A percentile compares a stretch with the other conserved stretches of the same genome.
Evolutionary conservation across 805 yeast genomes (phyloP).

Genomic region (Yueomyces sp.): DNA sequence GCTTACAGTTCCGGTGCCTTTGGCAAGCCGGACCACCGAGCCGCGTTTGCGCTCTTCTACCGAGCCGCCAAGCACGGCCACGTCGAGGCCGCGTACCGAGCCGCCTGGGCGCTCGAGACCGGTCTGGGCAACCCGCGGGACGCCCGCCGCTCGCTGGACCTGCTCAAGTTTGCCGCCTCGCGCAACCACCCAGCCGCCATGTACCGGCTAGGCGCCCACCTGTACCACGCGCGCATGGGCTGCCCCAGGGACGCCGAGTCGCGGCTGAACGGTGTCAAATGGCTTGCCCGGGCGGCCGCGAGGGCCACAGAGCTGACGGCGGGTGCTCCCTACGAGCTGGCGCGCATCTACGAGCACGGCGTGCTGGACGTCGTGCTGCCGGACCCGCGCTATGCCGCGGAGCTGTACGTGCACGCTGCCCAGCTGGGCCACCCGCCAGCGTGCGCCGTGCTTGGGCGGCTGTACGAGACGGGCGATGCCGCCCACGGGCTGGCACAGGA

Average conservation of each 20-base stretch:
- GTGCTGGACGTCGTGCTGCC: constrained; percentile 76
- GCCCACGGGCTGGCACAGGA: constrained; percentile 49
- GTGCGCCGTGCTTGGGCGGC: constrained; percentile 64
- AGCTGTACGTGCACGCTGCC: constrained; percentile 77
- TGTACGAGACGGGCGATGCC: constrained; percentile 64
- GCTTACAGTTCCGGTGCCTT: constrained; percentile 75
- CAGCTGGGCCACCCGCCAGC: constrained; percentile 76
- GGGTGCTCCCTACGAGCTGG: constrained; percentile 92
- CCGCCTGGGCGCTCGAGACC: constrained; percentile 84
- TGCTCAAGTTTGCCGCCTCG: constrained; percentile 73
- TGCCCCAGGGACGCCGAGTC: constrained; percentile 45
- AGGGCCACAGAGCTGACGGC: constrained; percentile 73
- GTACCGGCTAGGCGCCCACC: constrained; percentile 81
- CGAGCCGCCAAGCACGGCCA: constrained; percentile 92
- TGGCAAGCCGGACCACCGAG: constrained; percentile 61
- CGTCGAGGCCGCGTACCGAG: constrained; percentile 79
- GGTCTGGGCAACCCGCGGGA: constrained; percentile 89
- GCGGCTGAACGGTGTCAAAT: constrained; percentile 78
- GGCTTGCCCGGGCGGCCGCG: constrained; percentile 81
- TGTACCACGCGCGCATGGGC: constrained; percentile 79
- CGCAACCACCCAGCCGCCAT: constrained; percentile 94
- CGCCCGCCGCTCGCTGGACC: constrained; percentile 73
- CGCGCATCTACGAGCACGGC: constrained; percentile 70
- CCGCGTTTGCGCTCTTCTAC: constrained; percentile 65
- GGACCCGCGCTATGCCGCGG: constrained; percentile 74